Evolutionary conservation across 345 rosid genomes (phyloP).

Genomic region (Populus simonii): DNA sequence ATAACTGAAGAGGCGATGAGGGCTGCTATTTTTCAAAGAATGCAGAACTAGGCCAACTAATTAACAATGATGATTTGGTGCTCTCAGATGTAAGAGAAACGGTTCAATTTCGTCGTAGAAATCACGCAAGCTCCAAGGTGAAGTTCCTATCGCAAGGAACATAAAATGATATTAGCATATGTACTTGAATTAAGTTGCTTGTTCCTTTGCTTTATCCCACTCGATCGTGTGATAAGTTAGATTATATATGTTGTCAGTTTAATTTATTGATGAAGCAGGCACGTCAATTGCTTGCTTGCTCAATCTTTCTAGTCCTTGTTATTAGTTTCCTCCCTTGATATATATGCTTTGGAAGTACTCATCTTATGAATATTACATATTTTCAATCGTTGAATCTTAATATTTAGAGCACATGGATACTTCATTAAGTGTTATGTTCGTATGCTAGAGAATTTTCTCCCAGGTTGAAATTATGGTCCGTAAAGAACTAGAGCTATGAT

Average conservation of each 20-base stretch:
- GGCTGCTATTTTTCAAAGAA: slow-evolving; percentile 29
- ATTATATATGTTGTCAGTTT: not conserved
- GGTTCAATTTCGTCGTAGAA: not conserved
- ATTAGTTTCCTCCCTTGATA: not conserved
- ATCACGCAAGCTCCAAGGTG: not conserved
- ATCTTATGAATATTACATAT: not conserved
- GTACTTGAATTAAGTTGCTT: not conserved
- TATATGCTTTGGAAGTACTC: not conserved
- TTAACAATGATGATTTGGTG: not conserved
- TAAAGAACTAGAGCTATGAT: not conserved
- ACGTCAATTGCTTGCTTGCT: not conserved
- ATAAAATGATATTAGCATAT: not conserved
- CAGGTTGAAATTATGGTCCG: not conserved
- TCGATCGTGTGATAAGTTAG: not conserved
- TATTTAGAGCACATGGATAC: not conserved
- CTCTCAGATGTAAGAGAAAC: not conserved
- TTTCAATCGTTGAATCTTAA: not conserved
- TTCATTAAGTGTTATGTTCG: not conserved
- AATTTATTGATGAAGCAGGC: not conserved
- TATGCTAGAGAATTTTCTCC: not conserved
- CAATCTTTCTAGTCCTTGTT: not conserved
- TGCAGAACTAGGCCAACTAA: not conserved
- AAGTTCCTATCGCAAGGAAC: not conserved
- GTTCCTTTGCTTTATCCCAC: not conserved
- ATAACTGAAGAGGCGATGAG: slow-evolving; percentile 26